Percentiles rank a stretch among this genome's conserved stretches.
Conservation (phyloP, 495 filamentous ascomycete species). For the Penicillium herquei region DNA sequence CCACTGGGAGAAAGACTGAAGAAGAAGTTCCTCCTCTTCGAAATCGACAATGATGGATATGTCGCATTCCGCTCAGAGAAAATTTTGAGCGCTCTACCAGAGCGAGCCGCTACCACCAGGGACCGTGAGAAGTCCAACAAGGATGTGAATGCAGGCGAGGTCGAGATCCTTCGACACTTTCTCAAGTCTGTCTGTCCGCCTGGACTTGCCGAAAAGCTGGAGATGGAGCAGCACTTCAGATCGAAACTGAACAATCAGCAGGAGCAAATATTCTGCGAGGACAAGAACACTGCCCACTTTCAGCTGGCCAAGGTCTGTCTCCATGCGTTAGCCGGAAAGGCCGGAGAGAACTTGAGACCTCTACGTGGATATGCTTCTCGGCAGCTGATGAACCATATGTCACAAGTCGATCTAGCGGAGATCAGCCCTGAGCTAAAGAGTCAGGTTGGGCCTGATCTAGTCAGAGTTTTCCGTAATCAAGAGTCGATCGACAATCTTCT, state of each 20-base stretch:
- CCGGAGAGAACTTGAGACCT: neutral
- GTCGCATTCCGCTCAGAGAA: constrained; percentile 7
- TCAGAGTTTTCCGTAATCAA: constrained; percentile 2
- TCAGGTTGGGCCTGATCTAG: constrained; percentile 5
- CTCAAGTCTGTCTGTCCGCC: constrained; percentile 10
- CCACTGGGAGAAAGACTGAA: neutral
- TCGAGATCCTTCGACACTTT: constrained; percentile 10
- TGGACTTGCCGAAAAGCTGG: constrained; percentile 2
- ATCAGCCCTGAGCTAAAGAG: constrained; percentile 5
- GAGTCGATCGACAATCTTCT: constrained; percentile 9
- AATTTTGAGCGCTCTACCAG: neutral
- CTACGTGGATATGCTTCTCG: constrained; percentile 5
- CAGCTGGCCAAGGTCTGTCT: constrained; percentile 6
- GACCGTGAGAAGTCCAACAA: neutral
- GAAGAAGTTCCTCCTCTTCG: constrained; percentile 9
- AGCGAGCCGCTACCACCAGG: neutral
- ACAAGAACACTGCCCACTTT: constrained; percentile 7
- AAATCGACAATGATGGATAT: constrained; percentile 6
- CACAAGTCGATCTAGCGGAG: constrained; percentile 1
- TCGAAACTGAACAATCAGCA: neutral
- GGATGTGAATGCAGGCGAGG: constrained; percentile 1
- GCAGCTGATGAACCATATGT: constrained; percentile 4
- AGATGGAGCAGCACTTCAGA: constrained; percentile 5
- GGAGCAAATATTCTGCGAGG: constrained; percentile 10
- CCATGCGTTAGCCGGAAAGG: neutral